phyloP scores from a whole-genome alignment of 1,284 basidiomycete species.

The Vanrija sp. region DNA sequence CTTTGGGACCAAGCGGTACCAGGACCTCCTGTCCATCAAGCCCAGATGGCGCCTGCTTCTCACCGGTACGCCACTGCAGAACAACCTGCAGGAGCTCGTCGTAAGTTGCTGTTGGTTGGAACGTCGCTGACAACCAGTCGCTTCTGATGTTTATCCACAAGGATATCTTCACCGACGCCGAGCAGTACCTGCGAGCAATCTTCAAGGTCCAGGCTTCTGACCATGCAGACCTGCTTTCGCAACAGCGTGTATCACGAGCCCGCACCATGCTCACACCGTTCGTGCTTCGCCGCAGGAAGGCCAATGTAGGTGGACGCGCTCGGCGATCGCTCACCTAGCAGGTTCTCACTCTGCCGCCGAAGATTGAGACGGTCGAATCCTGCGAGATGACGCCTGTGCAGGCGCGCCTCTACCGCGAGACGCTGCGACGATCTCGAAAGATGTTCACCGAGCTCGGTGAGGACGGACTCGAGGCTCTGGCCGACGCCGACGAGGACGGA shows the following conservation, averaged over 20 bases:
- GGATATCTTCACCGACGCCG: conserved; percentile 73
- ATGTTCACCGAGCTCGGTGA: conserved; percentile 66
- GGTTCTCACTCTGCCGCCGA: conserved; percentile 87
- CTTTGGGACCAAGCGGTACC: conserved; percentile 91
- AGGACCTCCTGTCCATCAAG: conserved; percentile 76
- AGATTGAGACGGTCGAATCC: conserved; percentile 87
- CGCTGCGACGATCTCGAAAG: conserved; percentile 76
- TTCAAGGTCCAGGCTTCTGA: conserved; percentile 82
- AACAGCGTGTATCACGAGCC: conserved; percentile 85
- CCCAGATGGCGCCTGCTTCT: conserved; percentile 87
- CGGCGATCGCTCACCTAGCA: conserved; percentile 39
- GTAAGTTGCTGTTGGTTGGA: conserved; percentile 55
- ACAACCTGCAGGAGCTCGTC: conserved; percentile 78
- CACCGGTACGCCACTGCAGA: conserved; percentile 90
- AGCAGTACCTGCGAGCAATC: conserved; percentile 78
- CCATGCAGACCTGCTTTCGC: conserved; percentile 73
- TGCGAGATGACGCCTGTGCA: conserved; percentile 89
- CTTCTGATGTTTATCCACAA: conserved; percentile 98
- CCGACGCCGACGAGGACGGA: conserved; percentile 37
- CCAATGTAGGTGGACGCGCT: conserved; percentile 58
- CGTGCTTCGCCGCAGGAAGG: conserved; percentile 90
- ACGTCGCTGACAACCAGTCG: conserved; percentile 58
- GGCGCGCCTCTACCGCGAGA: conserved; percentile 76
- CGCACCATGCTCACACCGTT: conserved; percentile 99
- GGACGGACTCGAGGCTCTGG: conserved; percentile 34